Base-by-base conservation (phyloP, 2,329 filamentous ascomycete species). In the Diaporthe longicolla region DNA sequence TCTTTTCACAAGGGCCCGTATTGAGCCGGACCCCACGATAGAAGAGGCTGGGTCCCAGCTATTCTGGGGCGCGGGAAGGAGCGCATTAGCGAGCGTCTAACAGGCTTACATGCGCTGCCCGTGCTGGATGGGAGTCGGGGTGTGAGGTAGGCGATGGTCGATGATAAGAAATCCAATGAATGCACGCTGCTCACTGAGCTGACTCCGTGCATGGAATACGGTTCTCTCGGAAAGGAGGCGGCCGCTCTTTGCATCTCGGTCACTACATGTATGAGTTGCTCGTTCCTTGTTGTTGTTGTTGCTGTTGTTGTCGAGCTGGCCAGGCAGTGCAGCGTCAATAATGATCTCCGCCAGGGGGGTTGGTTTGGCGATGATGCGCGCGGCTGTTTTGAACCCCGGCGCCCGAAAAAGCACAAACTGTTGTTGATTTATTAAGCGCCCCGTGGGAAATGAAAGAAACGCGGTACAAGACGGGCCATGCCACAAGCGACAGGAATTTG, bases 381-480 rank as follows among this genome's bases (percentile, higher is more conserved):
- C 69, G 69, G 37, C 48, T 71, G 55, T 71, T 70, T 71, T 71
- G 69, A 55, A 61, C 43, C 69, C 55, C n/a, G 15, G 29, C 35
- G 24, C 35, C 40, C 26, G n/a, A 10, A 32, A 35, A 58, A 45
- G 66, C 37, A 58, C 40, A 32, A 50, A 32, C 17, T 35, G 55
- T 63, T 71, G 57, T 71, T 71, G 69, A 32, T 58, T 63, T 71
- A 71, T 63, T 71, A 71, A 54, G 69, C 69, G 69, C 55, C 69
- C 7, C 17, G 55, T 50, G 69, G 43, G 69, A 61, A 52, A 52
- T 71, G 21, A 61, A 4, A 63, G 24, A 17, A 21, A 50, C 10
- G 37, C 68, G 68, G n/a, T 37, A 26, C 40, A 24, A 45, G 7
- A 35, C 13, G 63, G 29, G 63, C 24, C 40, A 21, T 40, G 21